Base-by-base conservation (phyloP, 768 basidiomycete species). In the Pisolithus marmoratus region DNA sequence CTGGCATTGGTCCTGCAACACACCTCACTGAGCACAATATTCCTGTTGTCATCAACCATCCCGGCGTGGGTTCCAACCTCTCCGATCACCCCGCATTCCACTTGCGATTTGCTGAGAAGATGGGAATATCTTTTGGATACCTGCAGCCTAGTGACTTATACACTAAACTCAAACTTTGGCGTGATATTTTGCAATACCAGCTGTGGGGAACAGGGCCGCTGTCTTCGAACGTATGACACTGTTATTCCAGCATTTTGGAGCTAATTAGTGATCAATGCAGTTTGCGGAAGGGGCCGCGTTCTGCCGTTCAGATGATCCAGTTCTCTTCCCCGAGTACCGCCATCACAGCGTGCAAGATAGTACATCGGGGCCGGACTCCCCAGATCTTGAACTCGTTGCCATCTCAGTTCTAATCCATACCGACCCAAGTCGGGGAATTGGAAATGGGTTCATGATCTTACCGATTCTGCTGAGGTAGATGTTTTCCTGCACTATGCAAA, bases 51-150 rank as follows among this genome's bases (percentile, higher is more conserved):
- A 60, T 79, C 5, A 80, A 90, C 58, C 76, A 86, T 2, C 84
- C 86, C 0, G 83, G 83, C 11, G 89, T 94, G 19, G 91, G 91
- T 14, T 71, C 77, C 8, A 76, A 90, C 63, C 75, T 93, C 17
- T 71, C 77, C 42, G 90, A 93, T 60, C 90, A 92, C 59, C 72
- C 75, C 4, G 72, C 75, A 17, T 73, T 85, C 48, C 71, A 76
- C 58, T 48, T 81, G 23, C 72, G 74, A 55, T 74, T 79, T 63
- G 74, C 74, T 56, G 81, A 84, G 55, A 83, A 75, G 54, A 67
- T 66, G 3, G 70, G 74, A 48, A 59, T 68, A 5, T 74, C 77
- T 5, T 37, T 77, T 17, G 74, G 69, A 51, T 78, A 66, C 55
- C 53, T 80, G 29, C 50, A 54, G 19, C 62, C 64, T 11, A 57